Conservation (phyloP, 257 asterid species). For the Capsicum baccatum region DNA sequence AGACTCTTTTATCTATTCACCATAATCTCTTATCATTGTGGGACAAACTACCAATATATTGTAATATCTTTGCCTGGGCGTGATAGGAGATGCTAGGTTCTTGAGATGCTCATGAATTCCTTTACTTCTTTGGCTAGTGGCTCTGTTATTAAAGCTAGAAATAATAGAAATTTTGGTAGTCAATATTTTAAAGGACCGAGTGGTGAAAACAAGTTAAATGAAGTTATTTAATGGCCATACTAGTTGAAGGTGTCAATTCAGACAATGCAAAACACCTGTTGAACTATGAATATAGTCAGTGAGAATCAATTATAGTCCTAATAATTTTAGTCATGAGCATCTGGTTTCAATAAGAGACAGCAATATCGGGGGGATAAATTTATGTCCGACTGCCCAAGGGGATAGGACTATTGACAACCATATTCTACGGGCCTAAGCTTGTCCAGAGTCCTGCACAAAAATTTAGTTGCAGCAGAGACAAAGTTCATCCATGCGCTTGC, state of each 20-base stretch:
- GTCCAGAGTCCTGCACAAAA: conserved; percentile 52
- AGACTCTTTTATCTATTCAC: not conserved
- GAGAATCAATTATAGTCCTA: not conserved
- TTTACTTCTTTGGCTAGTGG: not conserved
- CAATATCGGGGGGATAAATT: not conserved
- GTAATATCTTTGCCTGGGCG: not conserved
- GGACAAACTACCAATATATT: conserved; percentile 27
- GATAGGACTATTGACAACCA: conserved; percentile 54
- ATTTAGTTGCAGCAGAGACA: conserved; percentile 58
- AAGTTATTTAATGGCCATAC: too few relatives aligned
- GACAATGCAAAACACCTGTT: not conserved
- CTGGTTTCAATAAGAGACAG: not conserved
- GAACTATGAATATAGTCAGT: too few relatives aligned
- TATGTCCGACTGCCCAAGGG: conserved; percentile 36
- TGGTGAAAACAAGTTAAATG: not conserved
- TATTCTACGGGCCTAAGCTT: conserved; percentile 64
- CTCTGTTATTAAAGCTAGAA: not conserved
- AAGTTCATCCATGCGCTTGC: conserved; percentile 66
- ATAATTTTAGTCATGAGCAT: not conserved
- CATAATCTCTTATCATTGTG: conserved; percentile 32
- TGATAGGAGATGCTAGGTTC: not conserved
- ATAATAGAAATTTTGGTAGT: not conserved
- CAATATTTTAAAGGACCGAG: not conserved
- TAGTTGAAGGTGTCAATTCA: not conserved
- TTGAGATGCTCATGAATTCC: not conserved